Base-by-base conservation (phyloP, 208 protist genomes). In the Leishmania aethiopica region DNA sequence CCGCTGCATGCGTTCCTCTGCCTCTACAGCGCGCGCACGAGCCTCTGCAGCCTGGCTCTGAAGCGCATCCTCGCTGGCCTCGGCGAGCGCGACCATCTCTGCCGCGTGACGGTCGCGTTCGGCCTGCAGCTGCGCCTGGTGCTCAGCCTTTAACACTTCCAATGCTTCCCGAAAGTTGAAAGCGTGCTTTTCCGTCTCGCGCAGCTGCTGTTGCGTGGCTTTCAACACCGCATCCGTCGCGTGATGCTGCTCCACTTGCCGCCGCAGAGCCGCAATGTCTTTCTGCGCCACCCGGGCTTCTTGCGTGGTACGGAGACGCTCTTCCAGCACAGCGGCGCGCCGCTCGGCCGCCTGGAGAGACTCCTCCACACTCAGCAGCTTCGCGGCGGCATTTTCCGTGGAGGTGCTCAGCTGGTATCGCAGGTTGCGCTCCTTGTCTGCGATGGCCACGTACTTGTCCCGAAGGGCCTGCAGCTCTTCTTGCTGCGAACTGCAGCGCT, bases 341-440 rank as follows among this genome's bases (percentile, higher is more conserved):
- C 69, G 80, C 45, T 87, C 77, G n/a, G 51, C 35, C 2, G 71
- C 69, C 37, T 75, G 42, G 7, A 81, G 22, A 13, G 80, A 70
- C 37, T 79, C 66, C 60, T 81, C 81, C 4, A 42, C 59, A 1
- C 49, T 45, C 6, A 79, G 71, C 62, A 85, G 71, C 55, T 88
- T 78, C n/a, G 51, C 37, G 1, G 73, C 64, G n/a, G 76, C 40
- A 1, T 35, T 55, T 40, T 87, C 79, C 2, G 74, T 57, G 13
- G 76, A 11, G 47, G 40, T 69, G 75, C 57, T 74, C 37, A 80
- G 57, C 79, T 87, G 84, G 37, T 84, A 74, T 22, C 84, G 84
- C 53, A 83, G 57, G 53, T 37, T 67, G 0, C 78, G 78, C 66
- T 83, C 78, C 75, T 87, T 89, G 32, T 89, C 82, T 15, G 72